A percentile compares a stretch with the other conserved stretches of the same genome.
phyloP scores from a whole-genome alignment of 208 protist genomes.

The Acanthamoeba rhysodes region DNA sequence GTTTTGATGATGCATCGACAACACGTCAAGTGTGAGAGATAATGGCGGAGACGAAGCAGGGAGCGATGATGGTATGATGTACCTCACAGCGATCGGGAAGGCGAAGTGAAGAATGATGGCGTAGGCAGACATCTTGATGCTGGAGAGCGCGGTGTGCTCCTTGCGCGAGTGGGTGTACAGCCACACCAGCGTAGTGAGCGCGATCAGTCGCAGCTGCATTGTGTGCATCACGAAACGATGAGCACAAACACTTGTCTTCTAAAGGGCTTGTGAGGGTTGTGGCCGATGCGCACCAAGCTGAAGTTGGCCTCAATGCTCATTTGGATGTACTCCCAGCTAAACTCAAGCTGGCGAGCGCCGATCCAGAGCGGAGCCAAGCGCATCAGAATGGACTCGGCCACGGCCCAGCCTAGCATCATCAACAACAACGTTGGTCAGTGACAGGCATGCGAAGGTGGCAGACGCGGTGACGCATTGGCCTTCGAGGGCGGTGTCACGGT shows the following conservation, averaged over 20 bases:
- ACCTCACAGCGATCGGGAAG: slow-evolving; percentile 23
- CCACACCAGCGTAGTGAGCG: slow-evolving; percentile 57
- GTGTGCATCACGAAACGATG: not conserved
- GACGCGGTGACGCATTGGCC: too few species aligned
- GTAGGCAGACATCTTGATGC: slow-evolving; percentile 44
- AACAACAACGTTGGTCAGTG: not conserved
- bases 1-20: not conserved
- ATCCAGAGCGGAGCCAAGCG: slow-evolving; percentile 73
- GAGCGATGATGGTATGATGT: not conserved
- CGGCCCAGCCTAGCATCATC: slow-evolving; percentile 31
- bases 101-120: not conserved
- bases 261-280: not conserved
- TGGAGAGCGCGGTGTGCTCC: slow-evolving; percentile 5
- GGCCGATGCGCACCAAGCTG: slow-evolving; percentile 38
- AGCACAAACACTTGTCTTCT: not conserved
- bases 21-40: not conserved
- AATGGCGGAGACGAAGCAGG: not conserved
- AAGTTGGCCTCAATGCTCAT: slow-evolving; percentile 68
- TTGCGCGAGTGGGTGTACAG: slow-evolving; percentile 28
- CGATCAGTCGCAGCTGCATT: slow-evolving; percentile 32
- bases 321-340: slow-evolving; percentile 71
- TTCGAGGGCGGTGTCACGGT: not conserved
- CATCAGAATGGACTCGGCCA: slow-evolving; percentile 61
- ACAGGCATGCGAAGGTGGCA: not conserved
- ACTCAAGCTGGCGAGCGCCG: slow-evolving; percentile 57